A percentile compares a stretch with the other conserved stretches of the same genome.
phyloP scores from a whole-genome alignment of 1,284 basidiomycete species.

The Volvariella surrecta region DNA sequence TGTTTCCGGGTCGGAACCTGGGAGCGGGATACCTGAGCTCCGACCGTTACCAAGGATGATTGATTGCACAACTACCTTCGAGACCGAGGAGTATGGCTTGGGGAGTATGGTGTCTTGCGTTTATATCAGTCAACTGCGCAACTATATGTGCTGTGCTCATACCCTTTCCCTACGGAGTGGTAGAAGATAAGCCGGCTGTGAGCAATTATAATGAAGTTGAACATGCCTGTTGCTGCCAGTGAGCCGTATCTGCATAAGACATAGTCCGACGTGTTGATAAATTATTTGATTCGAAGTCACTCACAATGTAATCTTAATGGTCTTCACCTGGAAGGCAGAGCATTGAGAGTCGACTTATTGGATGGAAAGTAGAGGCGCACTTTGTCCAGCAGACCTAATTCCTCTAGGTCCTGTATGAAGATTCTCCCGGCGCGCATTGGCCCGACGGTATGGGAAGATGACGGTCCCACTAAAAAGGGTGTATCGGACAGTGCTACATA shows the following conservation, averaged over 20 bases:
- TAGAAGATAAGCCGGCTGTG: constrained; percentile 3
- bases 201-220: constrained; percentile 3
- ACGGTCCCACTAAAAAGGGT: constrained; percentile 31
- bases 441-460: constrained; percentile 57
- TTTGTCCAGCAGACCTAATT: constrained; percentile 65
- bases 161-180: constrained; percentile 67
- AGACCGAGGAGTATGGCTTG: constrained; percentile 89
- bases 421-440: constrained; percentile 91
- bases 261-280: background rate
- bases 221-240: constrained; percentile 65
- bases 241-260: constrained; percentile 70
- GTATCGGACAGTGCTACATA: constrained; percentile 5
- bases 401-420: constrained; percentile 72
- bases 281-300: constrained; percentile 14
- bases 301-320: constrained; percentile 81
- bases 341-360: background rate
- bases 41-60: constrained; percentile 2
- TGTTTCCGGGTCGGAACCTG: constrained; percentile 76
- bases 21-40: constrained; percentile 1
- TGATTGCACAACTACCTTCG: constrained; percentile 46
- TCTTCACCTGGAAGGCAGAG: constrained; percentile 44
- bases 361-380: constrained; percentile 24
- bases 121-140: too few relatives aligned
- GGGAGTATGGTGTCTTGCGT: constrained; percentile 81
- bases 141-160: constrained; percentile 16